These are phyloP conservation scores for Suillus clintonianus DNA, from an alignment of 768 basidiomycete genomes.

Conservation along the genomic window DNA sequence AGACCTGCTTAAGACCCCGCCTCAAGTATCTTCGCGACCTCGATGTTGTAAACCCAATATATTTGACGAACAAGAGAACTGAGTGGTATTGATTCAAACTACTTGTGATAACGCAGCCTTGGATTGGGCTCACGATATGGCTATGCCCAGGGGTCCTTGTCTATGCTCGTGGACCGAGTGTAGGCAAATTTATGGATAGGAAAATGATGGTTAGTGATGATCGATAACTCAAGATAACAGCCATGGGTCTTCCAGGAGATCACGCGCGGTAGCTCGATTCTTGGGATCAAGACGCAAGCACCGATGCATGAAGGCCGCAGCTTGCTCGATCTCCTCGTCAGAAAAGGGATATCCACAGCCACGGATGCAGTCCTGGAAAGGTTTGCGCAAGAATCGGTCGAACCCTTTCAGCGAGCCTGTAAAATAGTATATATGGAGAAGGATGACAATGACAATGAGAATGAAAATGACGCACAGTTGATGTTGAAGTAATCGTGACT, in stretches of 20 bases:
- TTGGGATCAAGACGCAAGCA: slow-evolving; percentile 11
- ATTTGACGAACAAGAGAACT: too few relatives aligned
- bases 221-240: not conserved
- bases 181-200: not conserved
- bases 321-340: not conserved
- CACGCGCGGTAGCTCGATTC: slow-evolving; percentile 8
- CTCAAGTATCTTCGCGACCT: too few relatives aligned
- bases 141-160: too few relatives aligned
- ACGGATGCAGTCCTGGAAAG: slow-evolving; percentile 1
- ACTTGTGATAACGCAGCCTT: too few relatives aligned
- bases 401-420: slow-evolving; percentile 4
- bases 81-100: too few relatives aligned
- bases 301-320: slow-evolving; percentile 7
- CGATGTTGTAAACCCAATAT: too few relatives aligned
- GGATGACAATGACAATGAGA: too few relatives aligned
- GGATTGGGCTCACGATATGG: too few relatives aligned
- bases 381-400: not conserved
- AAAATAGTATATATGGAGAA: not conserved
- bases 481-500: not conserved
- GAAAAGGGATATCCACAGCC: not conserved
- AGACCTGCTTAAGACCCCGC: too few relatives aligned
- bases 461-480: not conserved
- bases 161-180: too few relatives aligned
- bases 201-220: not conserved
- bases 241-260: slow-evolving; percentile 7